Evolutionary conservation across 108 stramenopile species (phyloP).

Genomic region (Skeletonema marinoi): DNA sequence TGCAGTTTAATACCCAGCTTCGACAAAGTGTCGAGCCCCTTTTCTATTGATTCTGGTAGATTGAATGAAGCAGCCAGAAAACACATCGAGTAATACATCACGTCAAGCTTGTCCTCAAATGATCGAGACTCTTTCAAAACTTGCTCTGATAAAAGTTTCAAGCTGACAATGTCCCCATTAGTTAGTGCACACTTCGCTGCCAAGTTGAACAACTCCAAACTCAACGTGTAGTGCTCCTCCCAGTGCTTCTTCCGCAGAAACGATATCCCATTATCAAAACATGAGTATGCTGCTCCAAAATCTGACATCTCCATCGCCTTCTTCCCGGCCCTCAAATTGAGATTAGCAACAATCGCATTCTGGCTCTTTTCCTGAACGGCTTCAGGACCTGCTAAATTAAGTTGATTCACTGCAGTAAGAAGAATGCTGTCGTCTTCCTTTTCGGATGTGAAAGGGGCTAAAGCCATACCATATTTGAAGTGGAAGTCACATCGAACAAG

Average conservation of each 20-base stretch:
- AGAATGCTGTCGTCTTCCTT: slow-evolving; percentile 6
- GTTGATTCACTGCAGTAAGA: slow-evolving; percentile 22
- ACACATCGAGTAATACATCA: too few relatives aligned
- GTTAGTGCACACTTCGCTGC: background rate
- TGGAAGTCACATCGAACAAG: background rate
- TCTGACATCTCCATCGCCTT: too few relatives aligned
- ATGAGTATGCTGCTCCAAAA: too few relatives aligned
- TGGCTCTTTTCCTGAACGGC: background rate
- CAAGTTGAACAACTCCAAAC: too few relatives aligned
- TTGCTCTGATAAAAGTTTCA: background rate
- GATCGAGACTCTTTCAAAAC: background rate
- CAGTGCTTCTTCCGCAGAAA: too few relatives aligned
- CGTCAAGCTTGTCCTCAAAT: slow-evolving; percentile 7
- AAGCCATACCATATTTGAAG: background rate
- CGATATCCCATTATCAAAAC: too few relatives aligned
- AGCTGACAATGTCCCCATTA: background rate
- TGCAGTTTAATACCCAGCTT: slow-evolving; percentile 4
- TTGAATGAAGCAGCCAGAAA: too few relatives aligned
- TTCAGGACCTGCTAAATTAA: slow-evolving; percentile 22
- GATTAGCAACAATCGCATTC: too few relatives aligned
- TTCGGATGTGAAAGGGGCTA: background rate
- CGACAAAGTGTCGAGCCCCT: background rate
- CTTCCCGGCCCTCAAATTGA: too few relatives aligned
- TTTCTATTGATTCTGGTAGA: slow-evolving; percentile 1
- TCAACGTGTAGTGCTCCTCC: too few relatives aligned